phyloP scores from a whole-genome alignment of 1,284 basidiomycete species.

The Cyathus olla region DNA sequence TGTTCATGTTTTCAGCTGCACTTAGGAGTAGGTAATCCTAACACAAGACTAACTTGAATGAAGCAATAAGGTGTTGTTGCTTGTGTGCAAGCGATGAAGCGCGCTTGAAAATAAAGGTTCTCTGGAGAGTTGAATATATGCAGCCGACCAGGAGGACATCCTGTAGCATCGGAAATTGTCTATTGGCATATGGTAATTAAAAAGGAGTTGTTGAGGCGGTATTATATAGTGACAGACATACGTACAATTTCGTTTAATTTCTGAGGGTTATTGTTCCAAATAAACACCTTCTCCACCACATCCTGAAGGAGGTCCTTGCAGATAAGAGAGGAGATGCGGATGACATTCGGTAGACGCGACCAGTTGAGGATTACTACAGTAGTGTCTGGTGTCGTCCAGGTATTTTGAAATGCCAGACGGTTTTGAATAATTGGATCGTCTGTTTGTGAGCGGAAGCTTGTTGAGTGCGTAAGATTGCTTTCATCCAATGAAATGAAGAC shows the following conservation, averaged over 20 bases:
- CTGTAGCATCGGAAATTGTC: slow-evolving; percentile 50
- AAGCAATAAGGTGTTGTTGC: slow-evolving; percentile 68
- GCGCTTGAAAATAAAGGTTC: slow-evolving; percentile 75
- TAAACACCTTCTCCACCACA: slow-evolving; percentile 51
- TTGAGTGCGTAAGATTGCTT: too few species aligned
- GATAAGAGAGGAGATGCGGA: slow-evolving; percentile 57
- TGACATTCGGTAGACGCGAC: slow-evolving; percentile 72
- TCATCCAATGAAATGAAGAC: too few species aligned
- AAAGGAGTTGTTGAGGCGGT: slow-evolving; percentile 1
- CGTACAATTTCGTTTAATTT: slow-evolving; percentile 53
- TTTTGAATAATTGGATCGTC: too few species aligned
- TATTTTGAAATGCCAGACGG: too few species aligned
- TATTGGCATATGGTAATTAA: slow-evolving; percentile 43
- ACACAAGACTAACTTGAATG: slow-evolving; percentile 57
- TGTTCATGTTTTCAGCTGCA: slow-evolving; percentile 27
- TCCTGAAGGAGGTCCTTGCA: slow-evolving; percentile 60
- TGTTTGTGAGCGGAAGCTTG: too few species aligned
- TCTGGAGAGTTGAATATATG: slow-evolving; percentile 66
- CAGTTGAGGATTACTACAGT: slow-evolving; percentile 75
- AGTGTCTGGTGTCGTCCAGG: slow-evolving; percentile 30
- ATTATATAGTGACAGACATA: background rate
- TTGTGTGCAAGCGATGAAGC: slow-evolving; percentile 69
- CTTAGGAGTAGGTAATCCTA: too few species aligned
- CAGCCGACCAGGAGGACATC: slow-evolving; percentile 58
- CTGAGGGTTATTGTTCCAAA: slow-evolving; percentile 75